These are phyloP conservation scores for Candida neerlandica DNA, from an alignment of 1,139 yeast genomes.

Conservation along the genomic window DNA sequence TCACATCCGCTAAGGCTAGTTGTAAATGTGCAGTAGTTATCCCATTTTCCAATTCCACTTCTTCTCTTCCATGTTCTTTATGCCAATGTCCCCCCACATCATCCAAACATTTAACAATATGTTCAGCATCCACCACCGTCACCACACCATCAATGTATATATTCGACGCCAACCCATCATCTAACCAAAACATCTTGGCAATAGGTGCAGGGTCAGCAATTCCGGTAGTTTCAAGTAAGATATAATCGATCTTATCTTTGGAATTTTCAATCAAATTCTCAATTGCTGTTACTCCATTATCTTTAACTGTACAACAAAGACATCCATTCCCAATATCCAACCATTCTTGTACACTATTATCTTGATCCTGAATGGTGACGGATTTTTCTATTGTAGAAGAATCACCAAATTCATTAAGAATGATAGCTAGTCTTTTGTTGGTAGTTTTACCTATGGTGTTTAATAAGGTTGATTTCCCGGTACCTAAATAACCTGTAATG, in stretches of 20 bases:
- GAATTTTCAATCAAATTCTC: conserved; percentile 79
- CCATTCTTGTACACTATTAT: conserved; percentile 84
- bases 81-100: conserved; percentile 70
- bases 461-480: conserved; percentile 88
- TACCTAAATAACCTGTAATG: conserved; percentile 92
- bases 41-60: conserved; percentile 40
- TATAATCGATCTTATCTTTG: conserved; percentile 80
- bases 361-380: conserved; percentile 67
- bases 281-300: conserved; percentile 91
- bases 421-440: conserved; percentile 78
- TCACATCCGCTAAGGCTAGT: conserved; percentile 84
- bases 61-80: conserved; percentile 38
- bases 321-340: conserved; percentile 95
- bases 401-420: conserved; percentile 88
- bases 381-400: conserved; percentile 88
- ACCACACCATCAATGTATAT: conserved; percentile 92
- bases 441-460: conserved; percentile 73
- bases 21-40: conserved; percentile 87
- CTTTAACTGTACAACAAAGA: conserved; percentile 93
- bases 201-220: conserved; percentile 98
- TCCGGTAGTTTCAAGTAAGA: conserved; percentile 91
- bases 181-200: conserved; percentile 97
- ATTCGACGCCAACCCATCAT: conserved; percentile 79
- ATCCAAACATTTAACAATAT: conserved; percentile 65
- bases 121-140: conserved; percentile 83